Evolutionary conservation across 768 basidiomycete genomes (phyloP).

Genomic region (Pilatotrama ljubarskyi): DNA sequence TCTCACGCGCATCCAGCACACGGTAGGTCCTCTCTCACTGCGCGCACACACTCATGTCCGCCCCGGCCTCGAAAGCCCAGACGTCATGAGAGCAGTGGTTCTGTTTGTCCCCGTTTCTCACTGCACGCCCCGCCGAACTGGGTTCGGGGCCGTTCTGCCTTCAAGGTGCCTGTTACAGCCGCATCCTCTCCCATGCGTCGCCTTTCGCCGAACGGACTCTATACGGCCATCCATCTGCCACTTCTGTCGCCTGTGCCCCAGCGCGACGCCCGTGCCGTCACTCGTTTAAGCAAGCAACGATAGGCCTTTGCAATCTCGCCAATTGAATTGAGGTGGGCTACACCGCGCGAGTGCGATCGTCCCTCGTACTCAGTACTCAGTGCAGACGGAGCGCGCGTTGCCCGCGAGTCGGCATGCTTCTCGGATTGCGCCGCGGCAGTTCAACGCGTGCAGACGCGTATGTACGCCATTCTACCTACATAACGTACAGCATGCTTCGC

Average conservation of each 20-base stretch:
- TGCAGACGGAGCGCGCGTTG: too few relatives aligned
- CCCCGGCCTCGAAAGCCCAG: neutral
- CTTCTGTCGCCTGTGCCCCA: neutral
- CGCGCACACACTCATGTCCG: conserved; percentile 1
- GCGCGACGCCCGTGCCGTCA: neutral
- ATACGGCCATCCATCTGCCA: neutral
- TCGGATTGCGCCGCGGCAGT: too few relatives aligned
- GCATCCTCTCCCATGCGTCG: neutral
- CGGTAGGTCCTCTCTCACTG: neutral
- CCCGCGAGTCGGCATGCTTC: neutral
- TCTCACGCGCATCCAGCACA: neutral
- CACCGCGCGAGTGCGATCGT: too few relatives aligned
- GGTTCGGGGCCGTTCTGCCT: neutral
- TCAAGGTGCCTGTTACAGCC: conserved; percentile 9
- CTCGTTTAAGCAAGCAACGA: neutral
- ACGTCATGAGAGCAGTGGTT: neutral
- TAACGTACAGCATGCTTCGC: neutral
- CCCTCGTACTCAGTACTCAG: neutral
- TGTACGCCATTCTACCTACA: too few relatives aligned
- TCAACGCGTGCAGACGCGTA: too few relatives aligned
- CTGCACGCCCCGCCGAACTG: neutral
- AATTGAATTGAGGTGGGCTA: too few relatives aligned
- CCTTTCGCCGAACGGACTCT: neutral
- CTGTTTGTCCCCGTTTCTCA: neutral
- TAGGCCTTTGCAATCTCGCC: neutral